Evolutionary conservation across 768 basidiomycete genomes (phyloP), one percentile per base, ranked within the genome.

Genomic region (Amanita fuliginea): DNA sequence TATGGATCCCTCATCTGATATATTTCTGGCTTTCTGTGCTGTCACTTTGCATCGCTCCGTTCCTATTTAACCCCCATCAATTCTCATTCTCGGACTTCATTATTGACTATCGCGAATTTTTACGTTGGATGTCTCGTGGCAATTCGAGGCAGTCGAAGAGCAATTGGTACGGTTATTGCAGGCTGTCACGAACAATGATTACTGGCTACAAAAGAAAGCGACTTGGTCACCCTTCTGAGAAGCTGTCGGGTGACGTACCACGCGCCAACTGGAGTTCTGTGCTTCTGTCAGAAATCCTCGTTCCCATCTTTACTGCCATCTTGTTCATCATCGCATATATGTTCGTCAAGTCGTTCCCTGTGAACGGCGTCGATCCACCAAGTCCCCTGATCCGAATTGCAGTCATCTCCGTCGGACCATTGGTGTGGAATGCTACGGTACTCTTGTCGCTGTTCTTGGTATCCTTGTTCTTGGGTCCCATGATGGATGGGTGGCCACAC

Each of bases 141-240:
- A 99, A 98, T 67, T 96, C 96, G 42, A 75, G 92, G 59, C 86
- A 90, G 13, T 95, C 97, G 62, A 86, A 89, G 44, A 98, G 95
- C 69, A 94, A 90, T 55, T 99, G 96, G 96, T 95, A 98, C 64
- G 96, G 96, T 2, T 99, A 98, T 67, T 99, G 96, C 64, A 90
- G 96, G 57, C 78, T 98, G 51, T 95, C 92, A 33, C 72, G 96
- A 54, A 99, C 96, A 7, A 87, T 89, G 80, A 96, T 98, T 57
- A 98, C 96, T 14, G 96, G 96, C 36, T 98, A 92, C 75, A 98
- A 98, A 80, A 90, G 96, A 76, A 99, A 98, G 76, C 86, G 92
- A 59, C 79, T 99, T 16, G 96, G 96, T 3, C 87, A 95, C 59
- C 96, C 96, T 6, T 96, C 94, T 0, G 96, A 99, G 69, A 98